Conservation (phyloP, 73 alveolate species). For the Stentor coeruleus region DNA sequence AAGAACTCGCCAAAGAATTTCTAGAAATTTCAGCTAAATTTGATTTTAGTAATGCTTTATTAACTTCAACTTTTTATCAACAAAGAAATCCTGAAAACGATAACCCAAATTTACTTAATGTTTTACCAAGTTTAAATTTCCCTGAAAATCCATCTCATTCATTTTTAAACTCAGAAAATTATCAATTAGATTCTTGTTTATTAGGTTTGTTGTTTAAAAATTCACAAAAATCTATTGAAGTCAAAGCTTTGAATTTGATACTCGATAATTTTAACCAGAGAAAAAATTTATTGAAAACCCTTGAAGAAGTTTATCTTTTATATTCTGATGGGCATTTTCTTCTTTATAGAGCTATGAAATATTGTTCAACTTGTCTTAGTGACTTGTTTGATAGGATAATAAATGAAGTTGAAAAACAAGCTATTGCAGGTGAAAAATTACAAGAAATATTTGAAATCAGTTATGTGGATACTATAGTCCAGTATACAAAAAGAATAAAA, state of each 20-base stretch:
- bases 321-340: background rate
- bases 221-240: background rate
- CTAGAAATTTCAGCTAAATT: background rate
- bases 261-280: background rate
- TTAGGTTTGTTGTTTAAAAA: background rate
- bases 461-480: background rate
- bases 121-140: background rate
- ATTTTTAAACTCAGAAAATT: background rate
- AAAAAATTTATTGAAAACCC: background rate
- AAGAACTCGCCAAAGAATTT: background rate
- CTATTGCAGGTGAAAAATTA: background rate
- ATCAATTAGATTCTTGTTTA: background rate
- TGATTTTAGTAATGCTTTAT: background rate
- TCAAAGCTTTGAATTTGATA: background rate
- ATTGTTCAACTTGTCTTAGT: background rate
- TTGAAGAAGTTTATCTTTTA: background rate
- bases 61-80: background rate
- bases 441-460: background rate
- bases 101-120: background rate
- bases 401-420: background rate
- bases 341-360: background rate
- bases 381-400: background rate
- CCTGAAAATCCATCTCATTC: too few species aligned
- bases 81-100: background rate
- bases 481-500: too few species aligned